phyloP scores from a whole-genome alignment of 1,139 yeast species.

The Kodamaea suecica region DNA sequence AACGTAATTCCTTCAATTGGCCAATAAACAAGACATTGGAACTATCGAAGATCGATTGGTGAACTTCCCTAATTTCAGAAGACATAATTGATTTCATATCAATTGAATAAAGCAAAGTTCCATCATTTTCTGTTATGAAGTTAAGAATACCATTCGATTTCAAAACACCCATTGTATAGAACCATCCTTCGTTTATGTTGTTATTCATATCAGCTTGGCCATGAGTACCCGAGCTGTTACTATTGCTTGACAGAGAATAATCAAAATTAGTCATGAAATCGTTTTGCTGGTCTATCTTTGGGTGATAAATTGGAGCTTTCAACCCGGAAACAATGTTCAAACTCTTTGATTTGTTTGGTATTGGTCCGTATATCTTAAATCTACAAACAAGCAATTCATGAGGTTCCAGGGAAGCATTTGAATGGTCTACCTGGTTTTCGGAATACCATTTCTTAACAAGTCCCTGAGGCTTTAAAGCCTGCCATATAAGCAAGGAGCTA shows the following conservation, averaged over 20 bases:
- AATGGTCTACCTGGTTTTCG: slow-evolving; percentile 35
- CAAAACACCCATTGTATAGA: slow-evolving; percentile 69
- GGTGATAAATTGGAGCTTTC: slow-evolving; percentile 43
- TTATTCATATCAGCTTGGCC: slow-evolving; percentile 11
- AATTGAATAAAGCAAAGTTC: slow-evolving; percentile 59
- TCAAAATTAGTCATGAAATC: slow-evolving; percentile 8
- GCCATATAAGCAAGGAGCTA: slow-evolving; percentile 62
- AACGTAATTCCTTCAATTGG: slow-evolving; percentile 50
- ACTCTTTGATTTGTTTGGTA: slow-evolving; percentile 44
- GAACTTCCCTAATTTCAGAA: slow-evolving; percentile 68
- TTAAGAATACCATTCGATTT: slow-evolving; percentile 65
- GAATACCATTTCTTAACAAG: slow-evolving; percentile 56
- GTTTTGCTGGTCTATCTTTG: slow-evolving; percentile 15
- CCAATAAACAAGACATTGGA: slow-evolving; percentile 61
- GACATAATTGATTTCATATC: slow-evolving; percentile 55
- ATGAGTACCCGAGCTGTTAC: not conserved
- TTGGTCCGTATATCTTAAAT: slow-evolving; percentile 62
- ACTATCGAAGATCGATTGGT: slow-evolving; percentile 63
- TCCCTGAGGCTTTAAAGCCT: slow-evolving; percentile 55
- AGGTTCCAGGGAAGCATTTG: slow-evolving; percentile 25
- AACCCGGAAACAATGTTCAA: slow-evolving; percentile 39
- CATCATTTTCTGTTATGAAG: slow-evolving; percentile 63
- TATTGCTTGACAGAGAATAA: slow-evolving; percentile 2
- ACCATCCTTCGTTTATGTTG: slow-evolving; percentile 60
- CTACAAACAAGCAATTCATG: slow-evolving; percentile 58